These are phyloP conservation scores for Apium graveolens DNA, from an alignment of 129 eudicot species.

Conservation along the genomic window DNA sequence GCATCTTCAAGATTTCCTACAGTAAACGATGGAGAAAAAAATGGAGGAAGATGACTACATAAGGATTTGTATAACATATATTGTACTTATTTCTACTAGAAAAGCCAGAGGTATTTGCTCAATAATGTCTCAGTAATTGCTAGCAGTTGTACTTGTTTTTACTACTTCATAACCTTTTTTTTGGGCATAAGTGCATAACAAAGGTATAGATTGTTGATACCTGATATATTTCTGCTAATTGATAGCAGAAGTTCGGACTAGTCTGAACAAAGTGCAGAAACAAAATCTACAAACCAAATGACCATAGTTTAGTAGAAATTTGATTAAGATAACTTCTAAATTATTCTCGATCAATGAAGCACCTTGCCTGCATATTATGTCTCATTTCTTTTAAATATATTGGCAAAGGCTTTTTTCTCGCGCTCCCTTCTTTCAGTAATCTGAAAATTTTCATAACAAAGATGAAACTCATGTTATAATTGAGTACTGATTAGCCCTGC, in stretches of 20 bases:
- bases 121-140: not conserved
- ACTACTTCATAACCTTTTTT: not conserved
- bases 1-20: not conserved
- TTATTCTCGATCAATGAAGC: not conserved
- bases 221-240: not conserved
- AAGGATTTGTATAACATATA: not conserved
- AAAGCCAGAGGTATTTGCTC: not conserved
- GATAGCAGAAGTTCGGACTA: not conserved
- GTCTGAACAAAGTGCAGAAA: not conserved
- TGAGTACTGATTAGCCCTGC: not conserved
- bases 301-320: not conserved
- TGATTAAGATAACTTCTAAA: conserved; percentile 16
- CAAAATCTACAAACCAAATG: not conserved
- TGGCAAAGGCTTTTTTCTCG: conserved; percentile 62
- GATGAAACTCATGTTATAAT: not conserved
- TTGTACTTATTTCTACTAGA: not conserved
- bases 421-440: conserved; percentile 59
- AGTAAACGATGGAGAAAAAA: not conserved
- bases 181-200: too few species aligned
- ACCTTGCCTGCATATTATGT: conserved; percentile 9
- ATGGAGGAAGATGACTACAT: not conserved
- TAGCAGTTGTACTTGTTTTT: not conserved
- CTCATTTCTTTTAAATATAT: conserved; percentile 30
- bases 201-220: not conserved
- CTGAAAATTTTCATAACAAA: conserved; percentile 13